Evolutionary conservation across 208 protist genomes (phyloP), one percentile per base, ranked within the genome.

Genomic region (Leptomonas seymouri): DNA sequence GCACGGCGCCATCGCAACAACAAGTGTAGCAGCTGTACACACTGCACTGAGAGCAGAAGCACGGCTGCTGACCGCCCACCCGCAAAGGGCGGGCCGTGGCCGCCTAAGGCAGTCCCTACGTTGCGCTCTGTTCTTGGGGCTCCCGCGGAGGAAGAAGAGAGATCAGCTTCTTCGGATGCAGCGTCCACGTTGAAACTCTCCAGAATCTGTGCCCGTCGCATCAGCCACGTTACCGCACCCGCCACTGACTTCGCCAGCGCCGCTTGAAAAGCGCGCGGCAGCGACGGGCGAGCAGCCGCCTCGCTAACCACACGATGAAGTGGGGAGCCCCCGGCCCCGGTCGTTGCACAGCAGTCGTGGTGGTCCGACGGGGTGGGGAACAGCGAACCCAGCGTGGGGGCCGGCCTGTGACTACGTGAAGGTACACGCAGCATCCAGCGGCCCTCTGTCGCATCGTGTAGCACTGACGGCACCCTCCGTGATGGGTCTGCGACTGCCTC

Each of bases 1-100:
- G 76, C 49, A 3, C 81, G 66, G 50, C 73, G 76, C 34, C 86
- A 73, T 8, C 86, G 89, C 60, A 94, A 48, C 7, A 94, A 55
- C 14, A 87, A 64, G 65, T 94, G 89, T 3, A 91, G 42, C 11
- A 90, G 41, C 60, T 94, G 89, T 18, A 84, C 74, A 20, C 78
- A 72, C 72, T 93, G 81, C n/a, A 87, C 70, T 15, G 68, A 69
- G 6, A 80, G 44, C 7, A 30, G 14, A 28, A 86, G 77, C 48
- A 62, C 56, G 9, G 71, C 59, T 16, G 58, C 49, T 0, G 67
- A 57, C 11, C 31, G 69, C 0, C 14, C n/a, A 0, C 54, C 30
- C 8, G 45, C 27, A 9, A 27, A 55, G 25, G 23, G 6, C 27
- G 51, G 11, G 21, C 45, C 21, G 2, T 5, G 6, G 14, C 34